Evolutionary conservation across 2,329 filamentous ascomycete species (phyloP).

Genomic region (Metarhizium rileyi): DNA sequence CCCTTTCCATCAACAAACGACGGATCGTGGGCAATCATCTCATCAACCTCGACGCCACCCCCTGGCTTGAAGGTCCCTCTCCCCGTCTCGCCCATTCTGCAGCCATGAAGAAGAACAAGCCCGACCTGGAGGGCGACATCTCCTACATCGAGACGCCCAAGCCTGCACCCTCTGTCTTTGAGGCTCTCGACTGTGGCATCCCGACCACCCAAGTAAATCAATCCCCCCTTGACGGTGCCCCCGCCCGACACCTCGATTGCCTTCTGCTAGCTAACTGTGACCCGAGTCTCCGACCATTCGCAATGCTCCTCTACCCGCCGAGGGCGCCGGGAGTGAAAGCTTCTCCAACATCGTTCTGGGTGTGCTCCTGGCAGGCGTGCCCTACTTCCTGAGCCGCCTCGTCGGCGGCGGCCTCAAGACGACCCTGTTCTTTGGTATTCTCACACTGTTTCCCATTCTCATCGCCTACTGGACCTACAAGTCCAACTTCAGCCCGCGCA

Average conservation of each 20-base stretch:
- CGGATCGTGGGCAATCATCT: too few species aligned
- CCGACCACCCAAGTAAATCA: neutral
- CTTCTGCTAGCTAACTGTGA: neutral
- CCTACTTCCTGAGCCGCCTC: conserved; percentile 65
- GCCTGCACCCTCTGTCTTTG: conserved; percentile 1
- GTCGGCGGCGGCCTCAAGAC: conserved; percentile 75
- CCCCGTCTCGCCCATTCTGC: neutral
- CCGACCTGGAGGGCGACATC: conserved; percentile 2
- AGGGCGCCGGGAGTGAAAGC: conserved; percentile 67
- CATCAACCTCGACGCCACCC: neutral
- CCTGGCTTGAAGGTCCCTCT: neutral
- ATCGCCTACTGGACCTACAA: conserved; percentile 69
- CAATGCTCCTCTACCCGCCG: conserved; percentile 82
- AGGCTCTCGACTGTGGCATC: neutral
- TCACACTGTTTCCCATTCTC: conserved; percentile 58
- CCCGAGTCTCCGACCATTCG: conserved; percentile 74
- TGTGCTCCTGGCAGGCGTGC: conserved; percentile 54
- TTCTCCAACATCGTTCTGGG: conserved; percentile 58
- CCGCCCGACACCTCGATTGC: neutral
- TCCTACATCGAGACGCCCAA: conserved; percentile 4
- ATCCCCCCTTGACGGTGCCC: neutral
- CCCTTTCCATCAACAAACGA: too few species aligned
- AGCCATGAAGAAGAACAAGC: conserved; percentile 1
- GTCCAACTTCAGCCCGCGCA: conserved; percentile 71
- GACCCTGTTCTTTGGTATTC: conserved; percentile 64